Conservation (phyloP, 2,329 filamentous ascomycete species). For the Neofusicoccum parvum region DNA sequence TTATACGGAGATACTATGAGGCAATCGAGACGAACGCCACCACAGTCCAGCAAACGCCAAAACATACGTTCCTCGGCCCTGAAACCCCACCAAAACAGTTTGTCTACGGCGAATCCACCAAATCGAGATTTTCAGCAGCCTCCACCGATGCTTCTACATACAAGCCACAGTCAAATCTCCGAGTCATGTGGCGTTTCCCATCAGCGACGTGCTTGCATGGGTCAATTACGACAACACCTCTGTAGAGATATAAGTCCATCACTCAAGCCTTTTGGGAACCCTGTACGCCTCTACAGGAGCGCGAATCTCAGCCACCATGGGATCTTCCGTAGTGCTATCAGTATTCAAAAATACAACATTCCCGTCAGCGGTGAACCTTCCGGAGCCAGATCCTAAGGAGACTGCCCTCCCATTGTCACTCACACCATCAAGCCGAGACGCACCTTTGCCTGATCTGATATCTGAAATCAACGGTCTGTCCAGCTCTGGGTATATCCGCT, state of each 20-base stretch:
- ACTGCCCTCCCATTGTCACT: conserved; percentile 7
- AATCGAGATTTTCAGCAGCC: no score
- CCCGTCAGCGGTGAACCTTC: conserved; percentile 18
- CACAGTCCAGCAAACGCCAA: no score
- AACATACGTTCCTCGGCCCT: background rate
- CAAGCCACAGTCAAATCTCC: background rate
- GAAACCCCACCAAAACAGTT: background rate
- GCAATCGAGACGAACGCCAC: background rate
- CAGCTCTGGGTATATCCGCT: conserved; percentile 14
- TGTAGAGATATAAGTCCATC: background rate
- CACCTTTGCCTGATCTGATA: background rate
- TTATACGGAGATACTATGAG: background rate
- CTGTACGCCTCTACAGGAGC: background rate
- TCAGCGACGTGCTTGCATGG: background rate
- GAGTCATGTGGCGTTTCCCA: background rate
- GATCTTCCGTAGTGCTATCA: background rate
- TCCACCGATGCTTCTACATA: no score
- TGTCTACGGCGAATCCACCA: no score
- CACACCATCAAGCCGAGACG: background rate
- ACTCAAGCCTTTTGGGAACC: background rate
- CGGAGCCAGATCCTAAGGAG: conserved; percentile 10
- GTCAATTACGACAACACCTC: background rate
- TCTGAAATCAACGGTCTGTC: conserved; percentile 13
- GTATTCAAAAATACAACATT: conserved; percentile 10
- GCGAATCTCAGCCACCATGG: background rate